A percentile compares a stretch with the other conserved stretches of the same genome.
Conservation (phyloP, 345 rosid genomes). For the Capsella bursapastoris region DNA sequence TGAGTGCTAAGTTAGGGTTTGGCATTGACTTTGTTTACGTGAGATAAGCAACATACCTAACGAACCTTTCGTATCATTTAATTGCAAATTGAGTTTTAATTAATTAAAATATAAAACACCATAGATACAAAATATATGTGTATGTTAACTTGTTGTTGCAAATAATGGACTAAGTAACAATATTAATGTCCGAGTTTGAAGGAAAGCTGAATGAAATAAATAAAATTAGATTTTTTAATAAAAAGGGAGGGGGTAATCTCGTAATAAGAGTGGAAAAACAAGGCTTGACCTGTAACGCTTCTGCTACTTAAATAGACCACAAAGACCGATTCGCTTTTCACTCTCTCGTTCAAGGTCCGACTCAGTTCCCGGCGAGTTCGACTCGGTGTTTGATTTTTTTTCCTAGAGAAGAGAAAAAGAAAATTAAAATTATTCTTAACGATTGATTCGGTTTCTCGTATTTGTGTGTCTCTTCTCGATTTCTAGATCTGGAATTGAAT, state of each 20-base stretch:
- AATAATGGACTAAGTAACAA: constrained; percentile 35
- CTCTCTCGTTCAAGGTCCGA: constrained; percentile 41
- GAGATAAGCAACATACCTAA: constrained; percentile 34
- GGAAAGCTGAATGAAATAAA: constrained; percentile 29
- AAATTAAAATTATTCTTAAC: background rate
- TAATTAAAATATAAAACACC: background rate
- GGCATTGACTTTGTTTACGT: constrained; percentile 43
- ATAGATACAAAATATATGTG: background rate
- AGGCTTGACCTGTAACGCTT: constrained; percentile 33
- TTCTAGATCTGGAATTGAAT: constrained; percentile 13
- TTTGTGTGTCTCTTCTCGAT: background rate
- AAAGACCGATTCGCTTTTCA: constrained; percentile 36
- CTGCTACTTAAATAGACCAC: constrained; percentile 38
- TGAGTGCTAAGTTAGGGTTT: constrained; percentile 43
- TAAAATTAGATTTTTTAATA: background rate
- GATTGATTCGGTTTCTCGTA: background rate
- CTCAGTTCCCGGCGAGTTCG: constrained; percentile 46
- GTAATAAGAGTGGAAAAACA: constrained; percentile 20
- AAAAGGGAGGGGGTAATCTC: background rate
- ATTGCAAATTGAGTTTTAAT: background rate
- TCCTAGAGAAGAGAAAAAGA: background rate
- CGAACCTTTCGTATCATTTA: constrained; percentile 28
- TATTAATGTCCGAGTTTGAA: constrained; percentile 16
- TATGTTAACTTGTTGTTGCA: constrained; percentile 14
- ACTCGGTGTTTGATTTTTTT: constrained; percentile 31